Percentiles rank a stretch among this genome's conserved stretches.
Conservation (phyloP, 1,284 basidiomycete species). For the Xerocomus tenax region DNA sequence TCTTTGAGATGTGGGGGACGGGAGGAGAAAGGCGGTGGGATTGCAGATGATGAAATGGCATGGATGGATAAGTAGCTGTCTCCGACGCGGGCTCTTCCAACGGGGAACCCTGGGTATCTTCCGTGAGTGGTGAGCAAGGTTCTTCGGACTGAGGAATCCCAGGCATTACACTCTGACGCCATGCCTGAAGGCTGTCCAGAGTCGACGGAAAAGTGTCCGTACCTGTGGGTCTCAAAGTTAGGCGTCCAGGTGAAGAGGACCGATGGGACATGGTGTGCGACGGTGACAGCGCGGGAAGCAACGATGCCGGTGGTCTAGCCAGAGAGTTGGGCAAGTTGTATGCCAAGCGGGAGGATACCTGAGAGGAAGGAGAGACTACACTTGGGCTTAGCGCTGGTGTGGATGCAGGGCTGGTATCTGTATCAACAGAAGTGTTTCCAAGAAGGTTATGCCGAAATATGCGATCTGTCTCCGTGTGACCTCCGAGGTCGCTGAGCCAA, state of each 20-base stretch:
- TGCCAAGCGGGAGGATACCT: slow-evolving; percentile 14
- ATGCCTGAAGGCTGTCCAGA: slow-evolving; percentile 26
- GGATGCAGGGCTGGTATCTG: slow-evolving; percentile 22
- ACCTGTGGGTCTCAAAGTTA: slow-evolving; percentile 23
- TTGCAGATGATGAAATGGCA: slow-evolving; percentile 4
- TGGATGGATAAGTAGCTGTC: slow-evolving; percentile 2
- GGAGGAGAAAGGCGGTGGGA: background rate
- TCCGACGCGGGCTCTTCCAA: slow-evolving; percentile 10
- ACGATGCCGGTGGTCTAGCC: slow-evolving; percentile 15
- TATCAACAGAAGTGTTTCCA: slow-evolving; percentile 10
- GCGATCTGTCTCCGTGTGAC: slow-evolving; percentile 29
- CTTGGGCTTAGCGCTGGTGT: slow-evolving; percentile 26
- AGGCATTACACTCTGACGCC: slow-evolving; percentile 23
- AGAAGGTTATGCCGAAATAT: slow-evolving; percentile 25
- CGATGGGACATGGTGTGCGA: slow-evolving; percentile 13
- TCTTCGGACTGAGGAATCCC: slow-evolving; percentile 20
- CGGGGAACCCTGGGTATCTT: slow-evolving; percentile 7
- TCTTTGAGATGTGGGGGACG: slow-evolving; percentile 7
- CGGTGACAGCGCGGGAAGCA: slow-evolving; percentile 11
- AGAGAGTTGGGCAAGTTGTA: slow-evolving; percentile 12
- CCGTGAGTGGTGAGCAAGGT: slow-evolving; percentile 10
- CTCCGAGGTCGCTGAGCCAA: slow-evolving; percentile 31
- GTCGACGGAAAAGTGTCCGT: slow-evolving; percentile 27
- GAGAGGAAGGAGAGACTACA: slow-evolving; percentile 17
- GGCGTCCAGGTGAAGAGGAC: slow-evolving; percentile 11